A percentile compares a stretch with the other conserved stretches of the same genome.
phyloP scores from a whole-genome alignment of 1,139 yeast genomes.

The Oligophagozyma castellii region DNA sequence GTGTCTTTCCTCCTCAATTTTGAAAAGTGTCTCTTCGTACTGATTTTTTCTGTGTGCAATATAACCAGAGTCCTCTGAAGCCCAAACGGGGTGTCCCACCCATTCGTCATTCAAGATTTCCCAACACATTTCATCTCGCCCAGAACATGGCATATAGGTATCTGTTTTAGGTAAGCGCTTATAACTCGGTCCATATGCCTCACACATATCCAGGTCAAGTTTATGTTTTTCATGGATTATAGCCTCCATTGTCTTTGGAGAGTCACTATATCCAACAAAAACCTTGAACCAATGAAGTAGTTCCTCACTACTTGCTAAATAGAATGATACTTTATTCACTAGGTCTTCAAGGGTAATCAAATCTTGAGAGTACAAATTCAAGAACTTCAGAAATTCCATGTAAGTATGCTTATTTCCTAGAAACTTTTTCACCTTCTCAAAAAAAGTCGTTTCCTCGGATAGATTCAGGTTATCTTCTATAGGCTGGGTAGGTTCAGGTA shows the following conservation, averaged over 20 bases:
- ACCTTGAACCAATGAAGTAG: conserved; percentile 81
- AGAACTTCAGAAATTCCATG: conserved; percentile 76
- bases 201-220: conserved; percentile 72
- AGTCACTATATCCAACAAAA: conserved; percentile 77
- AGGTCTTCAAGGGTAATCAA: conserved; percentile 72
- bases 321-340: conserved; percentile 74
- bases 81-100: conserved; percentile 99
- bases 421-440: conserved; percentile 82
- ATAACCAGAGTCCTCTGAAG: conserved; percentile 95
- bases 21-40: conserved; percentile 87
- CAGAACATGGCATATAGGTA: conserved; percentile 95
- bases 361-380: conserved; percentile 80
- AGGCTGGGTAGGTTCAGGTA: conserved; percentile 77
- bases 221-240: conserved; percentile 82
- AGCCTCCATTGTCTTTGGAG: conserved; percentile 71
- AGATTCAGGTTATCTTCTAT: conserved; percentile 46
- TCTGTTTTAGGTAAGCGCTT: conserved; percentile 88
- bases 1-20: conserved; percentile 94
- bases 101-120: conserved; percentile 96
- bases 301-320: conserved; percentile 69
- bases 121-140: conserved; percentile 99
- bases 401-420: conserved; percentile 84
- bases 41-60: conserved; percentile 96
- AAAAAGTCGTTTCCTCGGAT: conserved; percentile 76
- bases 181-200: conserved; percentile 84